Evolutionary conservation across 345 rosid genomes (phyloP), one percentile per base, ranked within the genome.

Genomic region (Mallotus nudiflorus): DNA sequence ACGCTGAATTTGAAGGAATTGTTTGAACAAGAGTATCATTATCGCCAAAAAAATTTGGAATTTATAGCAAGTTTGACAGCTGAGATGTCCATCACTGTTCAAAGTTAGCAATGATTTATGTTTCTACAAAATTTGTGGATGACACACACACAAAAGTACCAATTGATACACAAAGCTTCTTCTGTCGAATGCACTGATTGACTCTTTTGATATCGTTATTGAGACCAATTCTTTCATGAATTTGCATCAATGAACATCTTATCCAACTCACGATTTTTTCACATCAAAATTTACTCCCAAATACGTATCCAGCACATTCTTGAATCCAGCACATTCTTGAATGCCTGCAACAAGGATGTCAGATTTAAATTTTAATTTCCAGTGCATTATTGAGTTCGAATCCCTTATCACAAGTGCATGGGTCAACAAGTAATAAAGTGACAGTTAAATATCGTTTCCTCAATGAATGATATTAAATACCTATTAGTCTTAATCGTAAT

Each of bases 261-360:
- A 55, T 73, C 82, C 22, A 53, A 66, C 56, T 45, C 56, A 65
- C 52, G 73, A 74, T 63, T 78, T 79, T 45, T 64, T 74, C 64
- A 57, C 45, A 74, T 77, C 67, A 54, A 62, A 74, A 69, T 71
- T 81, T 67, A 84, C 90, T 53, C 91, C 96, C 80, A 86, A 40
- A 50, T 82, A 85, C 65, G 86, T 87, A 63, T 85, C 88, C 73
- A 86, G 44, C 33, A 87, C 90, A 75, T 76, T 87, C 79, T 85
- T 72, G n/a, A n/a, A n/a, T n/a, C n/a, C n/a, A n/a, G n/a, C n/a
- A n/a, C n/a, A n/a, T n/a, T n/a, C n/a, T n/a, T n/a, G 82, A 87
- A 85, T 59, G 80, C 93, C 97, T 89, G 91, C 77, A 79, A 68
- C 65, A 27, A 67, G 14, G 70, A 68, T n/a, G 70, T 45, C 28